Conservation (phyloP, 2,329 filamentous ascomycete genomes). For the Pseudogymnoascus sp. region DNA sequence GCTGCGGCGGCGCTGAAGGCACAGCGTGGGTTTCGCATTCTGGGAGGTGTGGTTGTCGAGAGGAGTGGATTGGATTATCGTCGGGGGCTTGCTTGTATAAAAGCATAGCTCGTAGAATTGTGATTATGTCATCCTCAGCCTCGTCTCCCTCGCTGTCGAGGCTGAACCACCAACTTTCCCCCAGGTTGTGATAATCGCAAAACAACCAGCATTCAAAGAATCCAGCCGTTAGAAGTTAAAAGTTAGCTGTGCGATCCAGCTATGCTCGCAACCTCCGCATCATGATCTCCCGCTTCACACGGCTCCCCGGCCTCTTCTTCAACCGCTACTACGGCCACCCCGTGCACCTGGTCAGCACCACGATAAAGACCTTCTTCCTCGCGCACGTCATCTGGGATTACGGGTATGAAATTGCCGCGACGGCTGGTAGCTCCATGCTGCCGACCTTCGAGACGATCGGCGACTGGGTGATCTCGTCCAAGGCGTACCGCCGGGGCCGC, state of each 20-base stretch:
- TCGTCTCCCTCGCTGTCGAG: background rate
- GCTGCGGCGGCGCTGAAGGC: conserved; percentile 39
- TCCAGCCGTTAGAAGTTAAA: background rate
- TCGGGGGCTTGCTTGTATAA: background rate
- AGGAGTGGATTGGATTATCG: background rate
- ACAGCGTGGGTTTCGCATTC: conserved; percentile 23
- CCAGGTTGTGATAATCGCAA: background rate
- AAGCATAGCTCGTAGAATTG: background rate
- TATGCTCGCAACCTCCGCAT: background rate
- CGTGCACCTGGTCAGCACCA: conserved; percentile 36
- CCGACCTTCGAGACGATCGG: conserved; percentile 67
- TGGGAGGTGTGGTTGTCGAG: background rate
- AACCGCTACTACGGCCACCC: conserved; percentile 19
- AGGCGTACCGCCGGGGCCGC: conserved; percentile 61
- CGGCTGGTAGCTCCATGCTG: conserved; percentile 77
- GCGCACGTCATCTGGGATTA: conserved; percentile 52
- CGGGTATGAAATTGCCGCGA: conserved; percentile 51
- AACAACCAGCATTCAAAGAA: background rate
- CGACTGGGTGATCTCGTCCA: conserved; percentile 63
- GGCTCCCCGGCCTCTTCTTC: background rate
- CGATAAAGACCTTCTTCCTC: conserved; percentile 40
- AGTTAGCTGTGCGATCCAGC: background rate
- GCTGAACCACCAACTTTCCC: background rate
- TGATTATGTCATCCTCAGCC: conserved; percentile 6
- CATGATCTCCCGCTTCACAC: background rate